A percentile compares a stretch with the other conserved stretches of the same genome.
Conservation (phyloP, 2,329 filamentous ascomycete species). For the Aspergillus fischeri region DNA sequence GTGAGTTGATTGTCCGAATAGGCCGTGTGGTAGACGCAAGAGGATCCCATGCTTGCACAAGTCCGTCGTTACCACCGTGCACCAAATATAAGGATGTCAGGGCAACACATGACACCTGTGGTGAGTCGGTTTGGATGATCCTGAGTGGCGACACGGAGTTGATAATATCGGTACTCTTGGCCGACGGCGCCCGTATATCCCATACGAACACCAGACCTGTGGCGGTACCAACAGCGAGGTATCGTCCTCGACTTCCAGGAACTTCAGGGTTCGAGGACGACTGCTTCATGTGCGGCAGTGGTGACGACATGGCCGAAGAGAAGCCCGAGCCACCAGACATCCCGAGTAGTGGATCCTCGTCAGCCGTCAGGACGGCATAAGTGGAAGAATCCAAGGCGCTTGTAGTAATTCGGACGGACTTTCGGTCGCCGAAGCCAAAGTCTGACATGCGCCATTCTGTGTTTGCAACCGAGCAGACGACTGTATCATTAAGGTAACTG, state of each 20-base stretch:
- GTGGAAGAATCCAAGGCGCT: slow-evolving; percentile 70
- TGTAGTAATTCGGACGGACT: slow-evolving; percentile 61
- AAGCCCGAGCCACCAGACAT: slow-evolving; percentile 52
- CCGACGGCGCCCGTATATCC: slow-evolving; percentile 69
- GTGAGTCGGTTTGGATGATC: slow-evolving; percentile 84
- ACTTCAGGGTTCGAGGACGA: slow-evolving; percentile 54
- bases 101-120: slow-evolving; percentile 76
- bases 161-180: slow-evolving; percentile 50
- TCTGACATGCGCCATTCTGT: slow-evolving; percentile 66
- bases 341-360: slow-evolving; percentile 71
- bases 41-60: slow-evolving; percentile 97
- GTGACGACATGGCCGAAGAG: slow-evolving; percentile 53
- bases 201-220: slow-evolving; percentile 74
- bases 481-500: slow-evolving; percentile 24
- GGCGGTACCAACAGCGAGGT: slow-evolving; percentile 76
- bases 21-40: slow-evolving; percentile 74
- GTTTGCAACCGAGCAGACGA: slow-evolving; percentile 34
- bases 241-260: slow-evolving; percentile 77
- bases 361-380: slow-evolving; percentile 64
- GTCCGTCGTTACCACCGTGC: slow-evolving; percentile 88
- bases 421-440: slow-evolving; percentile 59
- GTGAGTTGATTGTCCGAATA: slow-evolving; percentile 80
- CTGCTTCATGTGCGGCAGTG: slow-evolving; percentile 47
- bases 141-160: slow-evolving; percentile 68
- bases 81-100: slow-evolving; percentile 83